Conservation (phyloP, 345 rosid species). For the Ceriops tagal region DNA sequence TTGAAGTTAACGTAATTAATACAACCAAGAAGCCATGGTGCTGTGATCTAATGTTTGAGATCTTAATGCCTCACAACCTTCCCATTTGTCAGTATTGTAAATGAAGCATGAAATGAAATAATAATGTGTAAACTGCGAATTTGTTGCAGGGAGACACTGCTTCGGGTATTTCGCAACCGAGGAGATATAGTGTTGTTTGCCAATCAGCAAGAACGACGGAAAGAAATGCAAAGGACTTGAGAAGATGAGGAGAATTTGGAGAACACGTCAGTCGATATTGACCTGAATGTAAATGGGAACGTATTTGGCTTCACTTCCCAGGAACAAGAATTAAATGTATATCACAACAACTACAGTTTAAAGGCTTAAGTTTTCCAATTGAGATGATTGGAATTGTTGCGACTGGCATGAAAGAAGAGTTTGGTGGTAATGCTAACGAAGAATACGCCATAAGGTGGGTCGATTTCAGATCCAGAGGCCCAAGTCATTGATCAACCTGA, state of each 20-base stretch:
- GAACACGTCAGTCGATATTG: conserved; percentile 63
- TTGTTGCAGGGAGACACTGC: conserved; percentile 76
- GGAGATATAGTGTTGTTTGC: conserved; percentile 66
- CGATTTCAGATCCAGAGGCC: conserved; percentile 41
- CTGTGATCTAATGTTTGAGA: no score
- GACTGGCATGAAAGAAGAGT: conserved; percentile 54
- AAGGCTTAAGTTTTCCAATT: conserved; percentile 47
- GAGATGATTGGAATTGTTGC: conserved; percentile 64
- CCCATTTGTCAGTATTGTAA: no score
- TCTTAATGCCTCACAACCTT: no score
- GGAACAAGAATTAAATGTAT: conserved; percentile 31
- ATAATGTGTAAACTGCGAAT: background rate
- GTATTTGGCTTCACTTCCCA: conserved; percentile 21
- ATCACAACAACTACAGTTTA: conserved; percentile 23
- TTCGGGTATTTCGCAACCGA: conserved; percentile 88
- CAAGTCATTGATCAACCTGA: conserved; percentile 35
- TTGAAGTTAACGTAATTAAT: no score
- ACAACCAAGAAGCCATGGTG: no score
- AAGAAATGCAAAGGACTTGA: conserved; percentile 82
- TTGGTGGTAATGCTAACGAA: conserved; percentile 20
- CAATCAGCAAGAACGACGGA: conserved; percentile 92
- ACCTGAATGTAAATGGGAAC: conserved; percentile 39
- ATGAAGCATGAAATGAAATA: no score
- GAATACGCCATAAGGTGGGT: conserved; percentile 16
- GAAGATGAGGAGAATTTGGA: conserved; percentile 92